Base-by-base conservation (phyloP, 345 rosid genomes). In the Hibiscus mutabilis region DNA sequence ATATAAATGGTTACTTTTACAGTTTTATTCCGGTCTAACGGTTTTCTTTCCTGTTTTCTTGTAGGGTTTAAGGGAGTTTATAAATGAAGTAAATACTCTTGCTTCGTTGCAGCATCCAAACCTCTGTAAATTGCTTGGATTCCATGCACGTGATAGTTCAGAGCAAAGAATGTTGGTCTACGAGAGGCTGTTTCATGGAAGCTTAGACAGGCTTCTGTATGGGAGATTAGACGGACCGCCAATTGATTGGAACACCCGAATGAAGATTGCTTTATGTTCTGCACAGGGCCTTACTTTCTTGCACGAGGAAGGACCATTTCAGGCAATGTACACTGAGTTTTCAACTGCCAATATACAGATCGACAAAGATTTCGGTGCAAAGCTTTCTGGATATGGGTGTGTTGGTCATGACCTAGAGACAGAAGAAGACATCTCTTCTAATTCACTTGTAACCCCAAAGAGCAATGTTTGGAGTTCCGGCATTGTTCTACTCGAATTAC, bases 391-490 rank as follows among this genome's bases (percentile, higher is more conserved):
- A 59, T 95, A 92, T 71, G 99, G 99, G 40, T 95, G 94, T 40
- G 93, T 84, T 27, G 87, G 97, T 71, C 89, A 86, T 69, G 83
- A 84, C 12, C 97, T 91, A 0, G 97, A 95, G 79, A 66, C 87
- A 0, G 97, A 91, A 0, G 97, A 91, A 69, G 69, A 87, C 49
- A 84, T 91, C 53, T 76, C 97, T 16, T 83, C 74, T 49, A 84
- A 82, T 53, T 79, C 93, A 37, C 75, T 72, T 15, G 93, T 95
- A 69, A 95, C 99, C 10, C 99, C 99, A 2, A 92, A 92, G 83
- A 95, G 99, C 82, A 95, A 95, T 27, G 99, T 90, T 8, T 95
- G 97, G 97, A 92, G 97, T 80, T 95, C 90, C 55, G 99, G 97
- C 58, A 85, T 95, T 49, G 86, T 95, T 44, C 90, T 95, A 35